Evolutionary conservation across 2,329 filamentous ascomycete species (phyloP).

Genomic region (Fusarium goolgardi): DNA sequence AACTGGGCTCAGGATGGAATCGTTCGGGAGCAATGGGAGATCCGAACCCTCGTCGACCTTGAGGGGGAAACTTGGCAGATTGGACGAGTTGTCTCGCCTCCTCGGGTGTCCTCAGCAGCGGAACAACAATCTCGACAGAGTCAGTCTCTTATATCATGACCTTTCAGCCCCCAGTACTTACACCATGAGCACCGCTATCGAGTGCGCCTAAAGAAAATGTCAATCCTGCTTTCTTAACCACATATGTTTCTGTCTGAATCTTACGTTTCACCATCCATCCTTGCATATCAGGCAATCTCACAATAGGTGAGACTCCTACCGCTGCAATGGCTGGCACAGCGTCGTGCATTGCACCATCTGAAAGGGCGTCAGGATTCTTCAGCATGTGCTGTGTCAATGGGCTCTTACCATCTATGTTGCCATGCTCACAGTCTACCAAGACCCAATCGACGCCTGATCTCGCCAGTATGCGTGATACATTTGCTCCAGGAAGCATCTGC

Average conservation of each 20-base stretch:
- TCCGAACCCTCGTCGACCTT: conserved; percentile 61
- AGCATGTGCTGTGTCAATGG: not conserved
- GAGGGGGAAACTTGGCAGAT: conserved; percentile 63
- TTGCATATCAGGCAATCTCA: conserved; percentile 65
- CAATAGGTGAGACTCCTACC: conserved; percentile 57
- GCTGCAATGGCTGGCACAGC: conserved; percentile 64
- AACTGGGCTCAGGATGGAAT: conserved; percentile 58
- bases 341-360: conserved; percentile 64
- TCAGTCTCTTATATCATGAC: conserved; percentile 22
- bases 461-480: conserved; percentile 69
- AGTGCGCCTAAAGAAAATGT: conserved; percentile 54
- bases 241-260: conserved; percentile 5
- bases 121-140: conserved; percentile 57
- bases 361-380: not conserved
- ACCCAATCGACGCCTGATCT: conserved; percentile 74
- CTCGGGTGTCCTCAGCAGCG: conserved; percentile 57
- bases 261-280: conserved; percentile 60
- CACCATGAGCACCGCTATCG: conserved; percentile 62
- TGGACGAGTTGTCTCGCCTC: conserved; percentile 59
- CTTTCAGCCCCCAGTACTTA: conserved; percentile 48
- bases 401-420: conserved; percentile 60
- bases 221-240: not conserved
- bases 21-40: conserved; percentile 59
- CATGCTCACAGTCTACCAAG: conserved; percentile 68
- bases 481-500: conserved; percentile 72